Evolutionary conservation across 2,329 filamentous ascomycete genomes (phyloP).

Genomic region (Fusarium subtropicale): DNA sequence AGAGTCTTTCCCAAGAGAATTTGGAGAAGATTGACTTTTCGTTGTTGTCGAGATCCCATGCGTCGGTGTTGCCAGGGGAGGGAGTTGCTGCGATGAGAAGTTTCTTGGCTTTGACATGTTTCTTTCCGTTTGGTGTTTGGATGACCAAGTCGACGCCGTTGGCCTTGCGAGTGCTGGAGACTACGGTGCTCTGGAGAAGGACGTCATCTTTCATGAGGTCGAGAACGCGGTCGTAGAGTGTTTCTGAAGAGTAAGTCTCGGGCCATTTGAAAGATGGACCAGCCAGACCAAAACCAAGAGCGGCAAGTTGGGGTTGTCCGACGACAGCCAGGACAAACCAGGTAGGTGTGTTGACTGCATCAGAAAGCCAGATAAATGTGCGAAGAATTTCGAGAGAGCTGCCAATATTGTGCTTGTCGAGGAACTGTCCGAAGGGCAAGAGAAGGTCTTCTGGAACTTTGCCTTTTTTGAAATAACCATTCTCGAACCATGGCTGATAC

Average conservation of each 20-base stretch:
- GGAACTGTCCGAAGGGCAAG: conserved; percentile 26
- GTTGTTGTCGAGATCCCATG: conserved; percentile 44
- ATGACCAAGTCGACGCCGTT: conserved; percentile 16
- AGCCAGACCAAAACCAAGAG: conserved; percentile 6
- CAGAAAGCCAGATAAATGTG: conserved; percentile 24
- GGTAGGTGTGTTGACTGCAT: conserved; percentile 13
- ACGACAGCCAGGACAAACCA: conserved; percentile 34
- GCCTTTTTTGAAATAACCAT: conserved; percentile 29
- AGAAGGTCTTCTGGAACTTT: conserved; percentile 18
- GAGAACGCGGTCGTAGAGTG: conserved; percentile 19
- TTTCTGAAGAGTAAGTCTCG: conserved; percentile 18
- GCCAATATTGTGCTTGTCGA: conserved; percentile 11
- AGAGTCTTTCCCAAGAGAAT: conserved; percentile 40
- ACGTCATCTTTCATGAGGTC: conserved; percentile 21
- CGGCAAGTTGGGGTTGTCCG: conserved; percentile 22
- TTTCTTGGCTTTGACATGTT: conserved; percentile 42
- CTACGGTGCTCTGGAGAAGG: conserved; percentile 24
- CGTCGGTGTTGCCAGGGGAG: conserved; percentile 38
- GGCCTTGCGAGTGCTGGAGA: background rate
- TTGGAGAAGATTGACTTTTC: conserved; percentile 46
- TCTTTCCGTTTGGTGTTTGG: conserved; percentile 22
- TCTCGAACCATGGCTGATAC: conserved; percentile 33
- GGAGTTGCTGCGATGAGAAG: conserved; percentile 48
- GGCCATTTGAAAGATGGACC: conserved; percentile 28
- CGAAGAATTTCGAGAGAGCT: conserved; percentile 12